Percentiles rank a stretch among this genome's conserved stretches.
These are phyloP conservation scores for Zygotorulaspora sp. DNA, from an alignment of 805 yeast species.

Conservation along the genomic window DNA sequence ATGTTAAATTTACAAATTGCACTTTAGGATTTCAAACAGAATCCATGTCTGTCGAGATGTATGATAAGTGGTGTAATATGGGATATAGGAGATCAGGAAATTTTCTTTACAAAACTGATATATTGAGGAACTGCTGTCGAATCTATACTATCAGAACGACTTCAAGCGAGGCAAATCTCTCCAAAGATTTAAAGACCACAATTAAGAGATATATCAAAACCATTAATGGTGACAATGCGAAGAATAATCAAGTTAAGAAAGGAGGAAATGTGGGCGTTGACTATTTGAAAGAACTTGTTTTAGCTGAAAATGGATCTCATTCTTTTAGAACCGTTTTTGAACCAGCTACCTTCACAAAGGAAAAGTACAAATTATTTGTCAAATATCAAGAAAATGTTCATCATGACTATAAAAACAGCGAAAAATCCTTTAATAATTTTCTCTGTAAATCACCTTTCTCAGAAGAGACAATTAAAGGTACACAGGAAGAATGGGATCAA, in stretches of 20 bases:
- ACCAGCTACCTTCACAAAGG: constrained; percentile 47
- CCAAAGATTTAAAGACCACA: constrained; percentile 63
- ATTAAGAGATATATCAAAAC: constrained; percentile 52
- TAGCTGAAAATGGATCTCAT: constrained; percentile 35
- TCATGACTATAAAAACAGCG: constrained; percentile 49
- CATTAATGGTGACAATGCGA: constrained; percentile 3
- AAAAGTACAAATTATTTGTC: constrained; percentile 58
- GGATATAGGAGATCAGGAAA: constrained; percentile 81
- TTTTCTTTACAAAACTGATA: constrained; percentile 62
- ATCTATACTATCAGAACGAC: constrained; percentile 71
- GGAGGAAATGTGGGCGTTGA: constrained; percentile 23
- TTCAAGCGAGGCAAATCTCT: constrained; percentile 41
- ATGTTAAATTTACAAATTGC: constrained; percentile 20
- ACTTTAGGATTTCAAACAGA: constrained; percentile 41
- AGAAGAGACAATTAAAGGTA: constrained; percentile 22
- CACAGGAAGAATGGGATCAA: constrained; percentile 27
- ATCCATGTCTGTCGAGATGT: constrained; percentile 46
- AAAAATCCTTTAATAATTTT: constrained; percentile 54
- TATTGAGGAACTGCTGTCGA: constrained; percentile 70
- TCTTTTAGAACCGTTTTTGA: constrained; percentile 46
- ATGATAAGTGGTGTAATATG: constrained; percentile 60
- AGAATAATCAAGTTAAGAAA: constrained; percentile 2
- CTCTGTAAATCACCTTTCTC: constrained; percentile 66
- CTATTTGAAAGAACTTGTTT: constrained; percentile 35
- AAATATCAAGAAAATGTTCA: constrained; percentile 73